These are phyloP conservation scores for Nasturtium officinale DNA, from an alignment of 345 rosid species.

Conservation along the genomic window DNA sequence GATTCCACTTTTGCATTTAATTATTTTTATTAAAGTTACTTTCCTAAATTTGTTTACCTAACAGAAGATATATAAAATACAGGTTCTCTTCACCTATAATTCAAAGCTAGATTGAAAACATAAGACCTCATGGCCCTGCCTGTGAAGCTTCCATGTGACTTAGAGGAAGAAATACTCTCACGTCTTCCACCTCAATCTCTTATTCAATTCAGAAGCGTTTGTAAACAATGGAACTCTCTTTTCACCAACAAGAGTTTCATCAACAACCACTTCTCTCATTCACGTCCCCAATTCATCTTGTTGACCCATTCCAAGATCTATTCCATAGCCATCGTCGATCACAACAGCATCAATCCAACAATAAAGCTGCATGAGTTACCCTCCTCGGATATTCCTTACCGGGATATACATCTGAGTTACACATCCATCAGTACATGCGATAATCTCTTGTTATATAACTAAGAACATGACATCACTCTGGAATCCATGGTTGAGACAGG, in stretches of 20 bases:
- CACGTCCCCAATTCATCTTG: conserved; percentile 11
- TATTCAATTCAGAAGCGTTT: background rate
- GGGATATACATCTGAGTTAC: too few relatives aligned
- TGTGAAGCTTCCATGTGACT: conserved; percentile 9
- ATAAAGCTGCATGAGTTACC: background rate
- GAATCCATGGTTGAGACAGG: conserved; percentile 5
- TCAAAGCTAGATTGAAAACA: background rate
- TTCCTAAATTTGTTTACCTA: background rate
- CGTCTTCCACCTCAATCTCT: background rate
- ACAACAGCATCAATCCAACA: background rate
- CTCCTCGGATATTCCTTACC: background rate
- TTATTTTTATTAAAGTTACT: background rate
- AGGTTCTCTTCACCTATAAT: background rate
- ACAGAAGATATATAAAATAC: background rate
- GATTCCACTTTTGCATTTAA: background rate
- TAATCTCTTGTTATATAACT: background rate
- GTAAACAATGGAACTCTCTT: conserved; percentile 14
- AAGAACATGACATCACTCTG: background rate
- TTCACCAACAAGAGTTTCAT: background rate
- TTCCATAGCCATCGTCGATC: background rate
- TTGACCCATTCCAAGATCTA: background rate
- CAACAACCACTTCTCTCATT: conserved; percentile 7
- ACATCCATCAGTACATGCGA: background rate
- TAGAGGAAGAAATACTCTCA: conserved; percentile 23
- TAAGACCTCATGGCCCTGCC: background rate